Base-by-base conservation (phyloP, 164 flowering plant species). In the Nymphaea thermarum region DNA sequence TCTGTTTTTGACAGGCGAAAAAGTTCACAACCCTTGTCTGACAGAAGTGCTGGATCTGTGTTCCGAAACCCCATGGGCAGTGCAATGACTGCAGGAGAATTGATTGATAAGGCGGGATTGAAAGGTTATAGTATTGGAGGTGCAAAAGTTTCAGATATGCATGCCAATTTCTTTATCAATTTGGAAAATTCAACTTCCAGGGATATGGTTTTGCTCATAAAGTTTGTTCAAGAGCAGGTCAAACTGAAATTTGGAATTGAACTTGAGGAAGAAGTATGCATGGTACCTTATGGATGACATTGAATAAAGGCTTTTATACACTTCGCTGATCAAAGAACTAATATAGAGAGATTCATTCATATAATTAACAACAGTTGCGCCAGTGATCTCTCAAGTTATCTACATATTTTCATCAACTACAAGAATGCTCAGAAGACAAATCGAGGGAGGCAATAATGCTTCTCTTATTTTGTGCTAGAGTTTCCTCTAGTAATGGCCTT, bases 151-250 rank as follows among this genome's bases (percentile, higher is more conserved):
- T 85, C 84, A 4, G 65, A 73, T 1, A 51, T 79, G 45, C 85
- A 79, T 65, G 84, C 82, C 8, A 82, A 82, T 67, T 82, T 82
- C 78, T 77, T 85, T 67, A 67, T 83, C 66, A 83, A 83, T 67
- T 64, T 63, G 41, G 79, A 78, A 15, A 69, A 69, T 25, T 71
- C 84, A 12, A 80, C 79, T 67, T 82, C 82, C 45, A 69, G 47
- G 66, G 83, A 81, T 73, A 82, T 83, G 81, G 80, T 77, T 65
- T 71, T 76, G 44, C 85, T 83, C 69, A 79, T 83, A 62, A 63
- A 65, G 42, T 43, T 75, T 44, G 82, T 77, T 41, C 80, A 79
- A 74, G 77, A 71, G 51, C 69, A 77, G 63, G 81, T 80, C 15
- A 42, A 77, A 41, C 63, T 57, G 71, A 74, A 76, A 65, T 80